Percentiles rank a stretch among this genome's conserved stretches.
Evolutionary conservation across 2,329 filamentous ascomycete genomes (phyloP).

Genomic region (Meredithiella fracta): DNA sequence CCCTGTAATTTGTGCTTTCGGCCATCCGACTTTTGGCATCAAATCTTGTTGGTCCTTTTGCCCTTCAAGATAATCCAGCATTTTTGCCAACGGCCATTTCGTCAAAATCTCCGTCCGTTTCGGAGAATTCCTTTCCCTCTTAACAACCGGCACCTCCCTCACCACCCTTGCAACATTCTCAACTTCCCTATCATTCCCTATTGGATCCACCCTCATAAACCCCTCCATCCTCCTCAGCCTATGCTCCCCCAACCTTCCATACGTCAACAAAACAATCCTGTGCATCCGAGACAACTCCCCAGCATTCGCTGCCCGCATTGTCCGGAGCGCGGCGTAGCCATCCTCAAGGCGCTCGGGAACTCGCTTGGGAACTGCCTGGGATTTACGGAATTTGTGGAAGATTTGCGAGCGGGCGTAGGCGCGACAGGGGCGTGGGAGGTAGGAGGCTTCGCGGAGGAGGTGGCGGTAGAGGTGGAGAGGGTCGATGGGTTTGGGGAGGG

Average conservation of each 20-base stretch:
- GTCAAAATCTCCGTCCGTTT: slow-evolving; percentile 24
- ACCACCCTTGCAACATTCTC: not conserved
- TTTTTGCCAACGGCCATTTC: slow-evolving; percentile 32
- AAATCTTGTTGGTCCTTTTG: slow-evolving; percentile 24
- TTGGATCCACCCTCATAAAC: slow-evolving; percentile 24
- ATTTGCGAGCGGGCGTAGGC: slow-evolving; percentile 29
- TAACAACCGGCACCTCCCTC: not conserved
- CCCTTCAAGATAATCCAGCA: slow-evolving; percentile 26
- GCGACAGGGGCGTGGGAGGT: slow-evolving; percentile 38
- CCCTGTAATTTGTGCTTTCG: slow-evolving; percentile 17
- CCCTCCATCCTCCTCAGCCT: slow-evolving; percentile 31
- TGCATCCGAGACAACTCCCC: slow-evolving; percentile 33
- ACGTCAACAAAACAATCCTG: slow-evolving; percentile 31
- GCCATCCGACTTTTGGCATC: slow-evolving; percentile 18
- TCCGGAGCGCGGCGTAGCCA: slow-evolving; percentile 29
- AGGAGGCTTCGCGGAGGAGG: slow-evolving; percentile 43
- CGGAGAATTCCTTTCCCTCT: not conserved
- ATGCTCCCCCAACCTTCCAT: slow-evolving; percentile 36
- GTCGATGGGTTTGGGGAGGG: slow-evolving; percentile 18
- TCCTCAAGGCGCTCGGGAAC: slow-evolving; percentile 22
- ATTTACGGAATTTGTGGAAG: slow-evolving; percentile 29
- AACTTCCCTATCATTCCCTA: slow-evolving; percentile 23
- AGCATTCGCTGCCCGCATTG: slow-evolving; percentile 35
- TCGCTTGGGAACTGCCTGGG: slow-evolving; percentile 20
- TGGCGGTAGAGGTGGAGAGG: slow-evolving; percentile 37